phyloP scores from a whole-genome alignment of 148 eudicot species.

The Cornus florida region DNA sequence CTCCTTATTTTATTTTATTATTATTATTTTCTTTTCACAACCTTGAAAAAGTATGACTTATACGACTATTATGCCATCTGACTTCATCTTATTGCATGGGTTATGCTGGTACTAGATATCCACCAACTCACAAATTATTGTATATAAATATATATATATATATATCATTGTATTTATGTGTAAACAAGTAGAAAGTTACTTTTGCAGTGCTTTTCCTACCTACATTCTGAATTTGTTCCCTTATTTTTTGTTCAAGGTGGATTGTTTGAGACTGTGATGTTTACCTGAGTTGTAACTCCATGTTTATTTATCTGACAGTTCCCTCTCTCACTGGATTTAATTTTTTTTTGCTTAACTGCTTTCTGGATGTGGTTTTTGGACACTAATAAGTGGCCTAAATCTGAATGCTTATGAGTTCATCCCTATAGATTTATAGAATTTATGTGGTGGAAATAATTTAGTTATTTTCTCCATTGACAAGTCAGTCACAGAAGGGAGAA shows the following conservation, averaged over 20 bases:
- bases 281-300: neutral
- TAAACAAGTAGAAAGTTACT: neutral
- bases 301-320: neutral
- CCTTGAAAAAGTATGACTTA: neutral
- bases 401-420: neutral
- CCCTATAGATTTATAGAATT: neutral
- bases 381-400: neutral
- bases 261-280: neutral
- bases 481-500: too few species aligned
- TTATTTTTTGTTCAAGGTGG: neutral
- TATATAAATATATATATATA: too few species aligned
- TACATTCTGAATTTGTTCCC: neutral
- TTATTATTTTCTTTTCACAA: neutral
- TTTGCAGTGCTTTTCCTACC: neutral
- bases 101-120: neutral
- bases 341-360: neutral
- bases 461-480: too few species aligned
- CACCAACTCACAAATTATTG: too few species aligned
- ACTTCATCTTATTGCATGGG: neutral
- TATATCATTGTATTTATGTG: too few species aligned
- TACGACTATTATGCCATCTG: neutral
- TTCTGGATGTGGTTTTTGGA: neutral
- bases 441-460: too few species aligned
- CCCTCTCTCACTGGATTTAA: neutral
- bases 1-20: neutral